Percentiles rank a stretch among this genome's conserved stretches.
phyloP scores from a whole-genome alignment of 139 green algal genomes.

The Micractinium conductrix region DNA sequence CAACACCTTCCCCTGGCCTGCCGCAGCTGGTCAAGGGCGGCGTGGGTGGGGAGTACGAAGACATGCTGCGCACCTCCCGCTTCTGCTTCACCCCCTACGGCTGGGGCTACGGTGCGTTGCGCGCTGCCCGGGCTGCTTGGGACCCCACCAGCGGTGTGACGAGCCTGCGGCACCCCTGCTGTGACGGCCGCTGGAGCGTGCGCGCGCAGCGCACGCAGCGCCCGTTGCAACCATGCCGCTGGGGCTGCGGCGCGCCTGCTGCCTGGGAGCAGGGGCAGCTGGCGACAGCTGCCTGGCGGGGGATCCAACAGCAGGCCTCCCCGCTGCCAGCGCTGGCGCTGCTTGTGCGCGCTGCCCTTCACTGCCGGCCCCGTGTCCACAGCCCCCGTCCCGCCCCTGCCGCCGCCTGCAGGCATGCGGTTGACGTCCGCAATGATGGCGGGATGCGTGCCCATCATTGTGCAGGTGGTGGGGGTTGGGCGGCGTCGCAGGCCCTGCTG shows the following conservation, averaged over 20 bases:
- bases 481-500: neutral
- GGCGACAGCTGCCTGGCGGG: neutral
- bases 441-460: conserved; percentile 63
- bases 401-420: conserved; percentile 36
- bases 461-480: no score
- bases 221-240: neutral
- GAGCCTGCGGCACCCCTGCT: no score
- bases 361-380: neutral
- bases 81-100: conserved; percentile 1
- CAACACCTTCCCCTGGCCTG: neutral
- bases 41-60: neutral
- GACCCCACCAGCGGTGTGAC: neutral
- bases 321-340: neutral
- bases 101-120: neutral
- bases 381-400: neutral
- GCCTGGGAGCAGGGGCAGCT: neutral
- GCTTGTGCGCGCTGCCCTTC: no score
- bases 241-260: neutral
- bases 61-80: neutral
- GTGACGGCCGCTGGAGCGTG: no score
- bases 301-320: no score
- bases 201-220: no score
- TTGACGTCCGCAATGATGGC: conserved; percentile 37
- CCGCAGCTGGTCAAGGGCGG: neutral
- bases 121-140: neutral